These are phyloP conservation scores for Artemisia tridentata DNA, from an alignment of 129 eudicot species.

Conservation along the genomic window DNA sequence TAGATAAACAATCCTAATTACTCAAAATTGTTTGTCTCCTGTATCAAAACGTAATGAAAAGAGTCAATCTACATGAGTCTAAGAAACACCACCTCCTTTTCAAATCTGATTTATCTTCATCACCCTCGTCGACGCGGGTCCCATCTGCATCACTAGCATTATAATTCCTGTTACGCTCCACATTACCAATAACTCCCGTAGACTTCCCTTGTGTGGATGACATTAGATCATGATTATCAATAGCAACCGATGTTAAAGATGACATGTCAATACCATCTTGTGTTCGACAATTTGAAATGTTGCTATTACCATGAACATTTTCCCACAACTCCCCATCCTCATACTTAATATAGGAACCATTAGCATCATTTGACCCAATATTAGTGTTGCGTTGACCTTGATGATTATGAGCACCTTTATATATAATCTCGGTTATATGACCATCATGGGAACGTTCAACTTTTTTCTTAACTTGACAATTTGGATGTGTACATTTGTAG, in stretches of 20 bases:
- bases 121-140: constrained; percentile 47
- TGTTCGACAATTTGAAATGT: constrained; percentile 17
- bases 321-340: constrained; percentile 39
- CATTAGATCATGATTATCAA: constrained; percentile 36
- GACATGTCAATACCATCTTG: constrained; percentile 44
- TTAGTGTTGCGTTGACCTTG: constrained; percentile 34
- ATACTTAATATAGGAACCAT: constrained; percentile 28
- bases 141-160: constrained; percentile 51
- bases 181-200: constrained; percentile 33
- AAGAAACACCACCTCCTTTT: constrained; percentile 58
- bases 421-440: constrained; percentile 68
- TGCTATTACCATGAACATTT: constrained; percentile 23
- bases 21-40: neutral
- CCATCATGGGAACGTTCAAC: constrained; percentile 80
- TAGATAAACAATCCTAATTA: too few species aligned
- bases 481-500: constrained; percentile 63
- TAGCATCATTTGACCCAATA: constrained; percentile 29
- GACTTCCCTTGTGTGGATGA: constrained; percentile 34
- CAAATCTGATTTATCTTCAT: constrained; percentile 60
- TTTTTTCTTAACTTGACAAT: constrained; percentile 76
- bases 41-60: constrained; percentile 9
- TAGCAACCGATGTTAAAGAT: constrained; percentile 37
- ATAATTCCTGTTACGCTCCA: constrained; percentile 31
- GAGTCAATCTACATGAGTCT: constrained; percentile 34
- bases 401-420: constrained; percentile 76